Percentiles rank a stretch among this genome's conserved stretches.
These are phyloP conservation scores for Artemisia princeps DNA, from an alignment of 140 eudicot species.

Conservation along the genomic window DNA sequence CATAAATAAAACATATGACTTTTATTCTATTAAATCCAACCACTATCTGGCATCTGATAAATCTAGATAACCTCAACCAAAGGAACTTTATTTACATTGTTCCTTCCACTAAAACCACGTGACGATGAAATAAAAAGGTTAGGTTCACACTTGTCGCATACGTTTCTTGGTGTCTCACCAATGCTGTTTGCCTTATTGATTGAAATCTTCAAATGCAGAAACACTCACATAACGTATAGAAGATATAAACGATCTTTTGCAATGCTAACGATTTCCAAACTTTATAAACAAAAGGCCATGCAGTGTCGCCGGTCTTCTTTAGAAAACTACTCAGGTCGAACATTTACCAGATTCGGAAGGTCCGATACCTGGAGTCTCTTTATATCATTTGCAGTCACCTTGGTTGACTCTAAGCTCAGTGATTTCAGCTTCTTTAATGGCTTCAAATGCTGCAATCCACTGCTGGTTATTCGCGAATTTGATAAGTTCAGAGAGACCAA, in stretches of 20 bases:
- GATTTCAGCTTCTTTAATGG: background rate
- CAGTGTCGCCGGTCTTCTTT: background rate
- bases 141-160: background rate
- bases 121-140: background rate
- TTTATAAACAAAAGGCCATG: background rate
- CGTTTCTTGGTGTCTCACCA: background rate
- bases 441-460: constrained; percentile 57
- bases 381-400: too few relatives aligned
- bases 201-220: background rate
- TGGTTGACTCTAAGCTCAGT: too few relatives aligned
- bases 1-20: background rate
- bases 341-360: too few relatives aligned
- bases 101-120: background rate
- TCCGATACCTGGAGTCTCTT: too few relatives aligned
- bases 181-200: background rate
- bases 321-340: too few relatives aligned
- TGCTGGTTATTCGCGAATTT: constrained; percentile 66
- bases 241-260: background rate
- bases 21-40: background rate
- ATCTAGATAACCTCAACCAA: background rate
- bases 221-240: background rate
- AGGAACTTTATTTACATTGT: background rate
- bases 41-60: background rate
- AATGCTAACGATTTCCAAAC: background rate
- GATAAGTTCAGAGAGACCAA: constrained; percentile 76